Evolutionary conservation across 1,284 basidiomycete species (phyloP).

Genomic region (Ustilago esculenta): DNA sequence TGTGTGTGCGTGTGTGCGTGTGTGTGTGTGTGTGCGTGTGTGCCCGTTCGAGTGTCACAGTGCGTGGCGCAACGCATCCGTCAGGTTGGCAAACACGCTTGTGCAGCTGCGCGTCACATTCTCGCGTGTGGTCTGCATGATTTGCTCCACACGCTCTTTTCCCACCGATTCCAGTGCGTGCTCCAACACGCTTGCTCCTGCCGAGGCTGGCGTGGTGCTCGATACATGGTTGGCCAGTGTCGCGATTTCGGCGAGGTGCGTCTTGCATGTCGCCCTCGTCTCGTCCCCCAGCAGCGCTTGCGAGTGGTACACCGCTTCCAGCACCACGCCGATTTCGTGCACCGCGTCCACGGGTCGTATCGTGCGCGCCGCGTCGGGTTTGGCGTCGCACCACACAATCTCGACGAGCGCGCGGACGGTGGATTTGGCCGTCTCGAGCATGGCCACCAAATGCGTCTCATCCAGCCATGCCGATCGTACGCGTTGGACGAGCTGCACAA

Average conservation of each 20-base stretch:
- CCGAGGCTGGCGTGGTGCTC: neutral
- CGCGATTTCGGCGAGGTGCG: slow-evolving; percentile 37
- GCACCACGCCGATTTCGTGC: slow-evolving; percentile 9
- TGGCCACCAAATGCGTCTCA: neutral
- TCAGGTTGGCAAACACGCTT: slow-evolving; percentile 23
- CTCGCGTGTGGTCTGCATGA: slow-evolving; percentile 10
- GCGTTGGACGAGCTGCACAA: slow-evolving; percentile 6
- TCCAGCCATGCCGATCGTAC: slow-evolving; percentile 1
- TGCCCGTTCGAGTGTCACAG: slow-evolving; percentile 1
- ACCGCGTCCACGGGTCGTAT: slow-evolving; percentile 28
- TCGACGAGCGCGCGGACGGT: slow-evolving; percentile 9
- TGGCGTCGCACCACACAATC: neutral
- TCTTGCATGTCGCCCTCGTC: slow-evolving; percentile 6
- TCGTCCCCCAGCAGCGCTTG: neutral
- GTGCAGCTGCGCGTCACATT: slow-evolving; percentile 23
- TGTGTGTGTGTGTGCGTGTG: neutral
- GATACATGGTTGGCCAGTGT: slow-evolving; percentile 33
- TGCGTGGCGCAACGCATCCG: slow-evolving; percentile 34
- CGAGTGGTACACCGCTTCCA: slow-evolving; percentile 29
- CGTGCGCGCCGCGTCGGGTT: neutral
- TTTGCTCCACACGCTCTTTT: slow-evolving; percentile 14
- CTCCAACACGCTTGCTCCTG: slow-evolving; percentile 8
- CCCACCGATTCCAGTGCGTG: slow-evolving; percentile 18
- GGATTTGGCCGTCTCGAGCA: slow-evolving; percentile 23
- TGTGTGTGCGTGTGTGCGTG: too few relatives aligned